Conservation (phyloP, 805 yeast species). For the Blastobotrys terrestris region DNA sequence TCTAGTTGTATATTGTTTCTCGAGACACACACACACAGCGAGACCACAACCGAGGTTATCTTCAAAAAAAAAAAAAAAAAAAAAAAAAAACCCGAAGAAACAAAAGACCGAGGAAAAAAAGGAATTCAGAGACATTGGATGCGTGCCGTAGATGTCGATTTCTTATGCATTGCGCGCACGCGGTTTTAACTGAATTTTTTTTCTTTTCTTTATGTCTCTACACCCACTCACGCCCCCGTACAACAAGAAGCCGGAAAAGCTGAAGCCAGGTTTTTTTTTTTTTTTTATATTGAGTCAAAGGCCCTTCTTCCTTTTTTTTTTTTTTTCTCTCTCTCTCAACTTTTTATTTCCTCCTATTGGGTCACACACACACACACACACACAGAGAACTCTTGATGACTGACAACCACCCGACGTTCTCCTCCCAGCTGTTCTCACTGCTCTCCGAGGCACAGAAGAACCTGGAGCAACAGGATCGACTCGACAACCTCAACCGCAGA, state of each 20-base stretch:
- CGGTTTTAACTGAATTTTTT: background rate
- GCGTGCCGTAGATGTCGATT: background rate
- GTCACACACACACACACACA: background rate
- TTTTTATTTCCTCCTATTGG: background rate
- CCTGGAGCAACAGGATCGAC: slow-evolving; percentile 14
- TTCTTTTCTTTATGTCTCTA: background rate
- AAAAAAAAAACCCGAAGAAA: no score
- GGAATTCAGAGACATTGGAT: background rate
- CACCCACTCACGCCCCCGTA: background rate
- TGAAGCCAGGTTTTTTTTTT: background rate
- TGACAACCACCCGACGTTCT: slow-evolving; percentile 9
- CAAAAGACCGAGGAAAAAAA: no score
- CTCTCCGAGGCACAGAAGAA: slow-evolving; percentile 20
- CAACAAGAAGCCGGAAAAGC: background rate
- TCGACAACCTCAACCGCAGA: slow-evolving; percentile 17
- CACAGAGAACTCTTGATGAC: background rate
- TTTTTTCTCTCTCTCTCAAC: no score
- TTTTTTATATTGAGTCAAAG: no score
- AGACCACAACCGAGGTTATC: no score
- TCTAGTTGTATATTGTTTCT: no score
- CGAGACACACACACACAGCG: no score
- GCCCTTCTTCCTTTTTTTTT: no score
- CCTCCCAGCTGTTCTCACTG: slow-evolving; percentile 21
- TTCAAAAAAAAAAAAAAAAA: no score
- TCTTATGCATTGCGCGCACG: background rate